Base-by-base conservation (phyloP, 164 flowering plant species). In the Berberis vulgaris region DNA sequence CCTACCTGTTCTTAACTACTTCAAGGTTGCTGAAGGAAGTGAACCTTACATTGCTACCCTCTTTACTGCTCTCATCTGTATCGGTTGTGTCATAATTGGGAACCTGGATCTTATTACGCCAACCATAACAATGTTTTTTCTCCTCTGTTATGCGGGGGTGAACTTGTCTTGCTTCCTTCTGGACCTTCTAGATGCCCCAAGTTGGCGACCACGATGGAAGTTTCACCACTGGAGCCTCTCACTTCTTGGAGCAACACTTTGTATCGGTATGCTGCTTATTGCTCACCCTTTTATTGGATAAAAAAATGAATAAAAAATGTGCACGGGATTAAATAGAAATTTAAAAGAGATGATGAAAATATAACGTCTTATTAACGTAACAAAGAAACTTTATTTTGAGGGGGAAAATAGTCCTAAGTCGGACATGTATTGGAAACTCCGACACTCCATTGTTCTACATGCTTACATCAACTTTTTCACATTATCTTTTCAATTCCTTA, bases 181-280 rank as follows among this genome's bases (percentile, higher is more conserved):
- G 72, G 99, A 95, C 81, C 96, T 95, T 69, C 81, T 95, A 53
- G 99, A 95, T 82, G 99, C 99, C 66, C 99, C 99, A 41, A 95
- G 99, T 75, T 91, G 99, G 99, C 97, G 99, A 47, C 99, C 99
- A 40, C 81, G 98, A 71, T 91, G 99, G 99, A 95, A 84, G 67
- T 86, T 87, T 78, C 99, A 95, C 79, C 99, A 91, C 55, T 95
- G 99, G 98, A 89, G 97, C 75, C 83, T 91, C 70, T 91, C 99
- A 53, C 90, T 95, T 66, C 77, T 95, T 69, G 99, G 99, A 56
- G 97, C 99, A 62, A 73, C 77, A 44, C 83, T 89, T 63, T 88
- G 98, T 76, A 82, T 95, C 45, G 90, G 99, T 92, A 83, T 62
- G 80, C 43, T 70, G 58, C 57, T 61, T 46, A 46, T 46, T 46